Evolutionary conservation across 2,329 filamentous ascomycete genomes (phyloP).

Genomic region (Colletotrichum melonis): DNA sequence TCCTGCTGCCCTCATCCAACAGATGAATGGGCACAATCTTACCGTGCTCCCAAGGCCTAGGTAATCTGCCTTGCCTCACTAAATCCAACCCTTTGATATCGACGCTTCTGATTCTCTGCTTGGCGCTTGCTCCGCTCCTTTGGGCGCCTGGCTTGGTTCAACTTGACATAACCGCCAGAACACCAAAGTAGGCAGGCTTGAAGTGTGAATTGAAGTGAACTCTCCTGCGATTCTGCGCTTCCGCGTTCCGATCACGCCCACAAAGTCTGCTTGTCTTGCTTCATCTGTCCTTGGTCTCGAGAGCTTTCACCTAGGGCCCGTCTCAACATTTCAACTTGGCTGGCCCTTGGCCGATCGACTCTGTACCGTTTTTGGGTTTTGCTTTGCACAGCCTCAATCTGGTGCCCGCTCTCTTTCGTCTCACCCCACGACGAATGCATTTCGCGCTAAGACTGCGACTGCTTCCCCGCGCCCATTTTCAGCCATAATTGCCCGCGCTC

Average conservation of each 20-base stretch:
- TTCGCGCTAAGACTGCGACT: background rate
- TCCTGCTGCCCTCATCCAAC: background rate
- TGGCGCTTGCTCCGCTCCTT: background rate
- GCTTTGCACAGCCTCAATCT: conserved; percentile 32
- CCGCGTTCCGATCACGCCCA: background rate
- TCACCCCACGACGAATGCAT: conserved; percentile 20
- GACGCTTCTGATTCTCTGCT: background rate
- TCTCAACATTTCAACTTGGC: background rate
- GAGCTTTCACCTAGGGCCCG: background rate
- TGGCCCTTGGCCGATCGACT: background rate
- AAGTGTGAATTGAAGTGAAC: no score
- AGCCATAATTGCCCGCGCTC: background rate
- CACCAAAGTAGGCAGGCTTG: background rate
- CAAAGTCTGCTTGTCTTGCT: background rate
- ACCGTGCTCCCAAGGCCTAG: no score
- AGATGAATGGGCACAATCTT: no score
- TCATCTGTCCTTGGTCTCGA: no score
- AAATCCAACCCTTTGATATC: background rate
- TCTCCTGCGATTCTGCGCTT: background rate
- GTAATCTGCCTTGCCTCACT: no score
- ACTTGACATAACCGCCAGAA: background rate
- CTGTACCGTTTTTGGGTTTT: background rate
- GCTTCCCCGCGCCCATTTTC: background rate
- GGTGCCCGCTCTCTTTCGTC: conserved; percentile 22
- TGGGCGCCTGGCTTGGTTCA: background rate